Percentiles rank a stretch among this genome's conserved stretches.
Evolutionary conservation across 23 red algal species (phyloP).

Genomic region (Pyropia haitanensis): DNA sequence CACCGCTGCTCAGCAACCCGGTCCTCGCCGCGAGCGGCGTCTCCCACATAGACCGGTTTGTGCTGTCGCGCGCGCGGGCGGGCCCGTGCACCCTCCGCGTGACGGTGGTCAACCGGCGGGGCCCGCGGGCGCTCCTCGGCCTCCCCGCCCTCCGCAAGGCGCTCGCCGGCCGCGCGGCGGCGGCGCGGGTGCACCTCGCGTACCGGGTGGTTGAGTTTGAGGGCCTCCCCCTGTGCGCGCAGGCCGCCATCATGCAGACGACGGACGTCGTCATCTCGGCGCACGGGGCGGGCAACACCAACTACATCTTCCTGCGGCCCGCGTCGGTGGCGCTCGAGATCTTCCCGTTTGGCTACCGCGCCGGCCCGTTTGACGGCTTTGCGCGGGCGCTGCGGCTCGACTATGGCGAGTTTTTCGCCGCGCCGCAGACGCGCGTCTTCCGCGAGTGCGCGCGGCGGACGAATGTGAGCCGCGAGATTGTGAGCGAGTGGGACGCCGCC

Average conservation of each 20-base stretch:
- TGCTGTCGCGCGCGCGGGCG: background rate
- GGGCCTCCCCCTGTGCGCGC: constrained; percentile 30
- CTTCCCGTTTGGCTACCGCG: constrained; percentile 75
- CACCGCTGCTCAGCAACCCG: constrained; percentile 32
- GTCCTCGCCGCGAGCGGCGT: constrained; percentile 38
- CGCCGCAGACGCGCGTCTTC: constrained; percentile 63
- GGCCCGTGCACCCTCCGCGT: constrained; percentile 21
- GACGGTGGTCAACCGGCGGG: constrained; percentile 31
- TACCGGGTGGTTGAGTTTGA: constrained; percentile 61
- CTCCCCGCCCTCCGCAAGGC: constrained; percentile 26
- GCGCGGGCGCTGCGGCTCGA: constrained; percentile 40
- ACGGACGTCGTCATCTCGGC: constrained; percentile 65
- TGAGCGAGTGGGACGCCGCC: constrained; percentile 64
- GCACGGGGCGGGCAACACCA: constrained; percentile 76
- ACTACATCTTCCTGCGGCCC: constrained; percentile 64
- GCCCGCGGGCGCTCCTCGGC: constrained; percentile 55
- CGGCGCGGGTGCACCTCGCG: constrained; percentile 3
- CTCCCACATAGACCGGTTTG: constrained; percentile 19
- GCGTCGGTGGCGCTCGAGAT: constrained; percentile 53
- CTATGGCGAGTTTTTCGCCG: constrained; percentile 53
- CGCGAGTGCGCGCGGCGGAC: constrained; percentile 36
- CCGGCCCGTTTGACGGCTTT: constrained; percentile 67
- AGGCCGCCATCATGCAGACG: constrained; percentile 59
- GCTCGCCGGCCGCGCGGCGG: constrained; percentile 12
- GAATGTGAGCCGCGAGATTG: constrained; percentile 26